phyloP scores from a whole-genome alignment of 169 alveolate species.

The Cryptosporidium parvum region DNA sequence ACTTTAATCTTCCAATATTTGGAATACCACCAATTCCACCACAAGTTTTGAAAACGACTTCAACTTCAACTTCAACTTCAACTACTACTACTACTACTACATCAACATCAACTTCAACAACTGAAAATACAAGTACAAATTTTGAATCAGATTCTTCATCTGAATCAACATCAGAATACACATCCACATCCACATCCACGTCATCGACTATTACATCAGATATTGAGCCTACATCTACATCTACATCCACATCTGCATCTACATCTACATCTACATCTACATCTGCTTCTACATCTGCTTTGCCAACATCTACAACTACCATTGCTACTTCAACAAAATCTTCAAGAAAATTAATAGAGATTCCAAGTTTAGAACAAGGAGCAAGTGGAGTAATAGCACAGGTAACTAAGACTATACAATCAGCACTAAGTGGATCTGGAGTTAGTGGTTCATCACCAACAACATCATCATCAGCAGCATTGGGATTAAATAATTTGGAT shows the following conservation, averaged over 20 bases:
- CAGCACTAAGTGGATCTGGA: conserved; percentile 11
- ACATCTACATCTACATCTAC: neutral
- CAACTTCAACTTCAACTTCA: conserved; percentile 13
- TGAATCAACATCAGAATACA: neutral
- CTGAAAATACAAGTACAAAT: neutral
- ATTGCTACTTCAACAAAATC: neutral
- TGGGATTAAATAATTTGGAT: conserved; percentile 43
- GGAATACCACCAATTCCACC: conserved; percentile 38
- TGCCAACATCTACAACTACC: neutral
- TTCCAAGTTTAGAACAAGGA: conserved; percentile 1
- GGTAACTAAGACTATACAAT: conserved; percentile 23
- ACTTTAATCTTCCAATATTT: conserved; percentile 36
- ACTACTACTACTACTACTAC: neutral
- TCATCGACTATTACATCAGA: neutral
- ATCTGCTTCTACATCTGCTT: neutral
- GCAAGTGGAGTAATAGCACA: conserved; percentile 21
- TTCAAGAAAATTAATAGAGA: conserved; percentile 5
- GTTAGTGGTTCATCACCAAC: conserved; percentile 1
- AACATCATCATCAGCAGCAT: neutral
- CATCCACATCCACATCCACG: neutral
- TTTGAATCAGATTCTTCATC: neutral
- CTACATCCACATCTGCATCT: too few species aligned
- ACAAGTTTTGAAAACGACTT: neutral
- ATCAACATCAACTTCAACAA: neutral
- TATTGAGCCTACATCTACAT: neutral